phyloP scores from a whole-genome alignment of 1,284 basidiomycete genomes.

The Cyathus olla region DNA sequence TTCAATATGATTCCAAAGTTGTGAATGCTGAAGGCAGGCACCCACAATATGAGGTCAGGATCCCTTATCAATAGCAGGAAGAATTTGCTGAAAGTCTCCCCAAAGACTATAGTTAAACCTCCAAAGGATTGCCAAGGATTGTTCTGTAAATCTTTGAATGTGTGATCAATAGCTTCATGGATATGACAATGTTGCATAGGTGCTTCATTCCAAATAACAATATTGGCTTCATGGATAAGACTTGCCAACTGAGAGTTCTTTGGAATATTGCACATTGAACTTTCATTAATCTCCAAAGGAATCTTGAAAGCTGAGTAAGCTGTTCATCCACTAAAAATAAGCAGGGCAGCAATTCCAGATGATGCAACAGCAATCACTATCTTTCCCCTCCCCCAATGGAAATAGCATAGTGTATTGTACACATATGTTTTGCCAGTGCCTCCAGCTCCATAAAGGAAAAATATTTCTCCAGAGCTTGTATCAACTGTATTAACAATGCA shows the following conservation, averaged over 20 bases:
- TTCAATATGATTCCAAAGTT: no score
- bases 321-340: slow-evolving; percentile 50
- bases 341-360: slow-evolving; percentile 55
- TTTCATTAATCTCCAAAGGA: slow-evolving; percentile 41
- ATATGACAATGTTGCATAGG: no score
- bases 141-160: no score
- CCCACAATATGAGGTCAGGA: no score
- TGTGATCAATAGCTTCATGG: no score
- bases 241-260: slow-evolving; percentile 34
- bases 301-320: slow-evolving; percentile 57
- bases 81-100: no score
- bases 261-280: slow-evolving; percentile 39
- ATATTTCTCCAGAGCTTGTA: slow-evolving; percentile 16
- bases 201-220: slow-evolving; percentile 53
- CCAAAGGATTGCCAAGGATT: no score
- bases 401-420: slow-evolving; percentile 24
- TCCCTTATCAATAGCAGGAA: no score
- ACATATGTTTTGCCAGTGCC: slow-evolving; percentile 32
- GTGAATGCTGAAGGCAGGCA: no score
- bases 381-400: not conserved
- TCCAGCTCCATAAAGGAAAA: slow-evolving; percentile 34
- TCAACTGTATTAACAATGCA: slow-evolving; percentile 30
- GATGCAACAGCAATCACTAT: slow-evolving; percentile 57
- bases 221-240: slow-evolving; percentile 26
- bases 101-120: no score